Evolutionary conservation across 2,329 filamentous ascomycete species (phyloP).

Genomic region (Claviceps quebecensis): DNA sequence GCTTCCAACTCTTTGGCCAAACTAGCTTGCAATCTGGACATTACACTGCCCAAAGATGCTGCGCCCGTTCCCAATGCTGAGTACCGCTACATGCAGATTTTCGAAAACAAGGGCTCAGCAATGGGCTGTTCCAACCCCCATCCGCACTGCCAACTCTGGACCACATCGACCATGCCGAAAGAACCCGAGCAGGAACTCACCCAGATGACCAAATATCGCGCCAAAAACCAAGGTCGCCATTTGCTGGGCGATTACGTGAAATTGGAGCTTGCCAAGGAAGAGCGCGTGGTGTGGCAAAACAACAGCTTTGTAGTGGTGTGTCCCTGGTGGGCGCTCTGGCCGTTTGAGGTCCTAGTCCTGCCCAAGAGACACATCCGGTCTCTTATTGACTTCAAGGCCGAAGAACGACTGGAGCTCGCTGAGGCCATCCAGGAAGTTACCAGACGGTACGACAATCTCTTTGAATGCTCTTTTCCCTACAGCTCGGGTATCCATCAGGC

Average conservation of each 20-base stretch:
- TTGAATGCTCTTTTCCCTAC: slow-evolving; percentile 93
- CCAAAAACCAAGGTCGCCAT: slow-evolving; percentile 57
- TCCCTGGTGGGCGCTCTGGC: slow-evolving; percentile 97
- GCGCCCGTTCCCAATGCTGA: slow-evolving; percentile 48
- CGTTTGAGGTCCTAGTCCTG: slow-evolving; percentile 86
- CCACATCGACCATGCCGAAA: slow-evolving; percentile 78
- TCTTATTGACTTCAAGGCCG: slow-evolving; percentile 62
- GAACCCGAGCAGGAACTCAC: slow-evolving; percentile 69
- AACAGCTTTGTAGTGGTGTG: slow-evolving; percentile 72
- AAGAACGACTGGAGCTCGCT: slow-evolving; percentile 61
- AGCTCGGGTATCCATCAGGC: slow-evolving; percentile 95
- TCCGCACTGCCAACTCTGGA: slow-evolving; percentile 94
- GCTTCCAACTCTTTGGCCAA: slow-evolving; percentile 49
- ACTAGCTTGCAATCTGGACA: slow-evolving; percentile 23
- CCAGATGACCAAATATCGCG: slow-evolving; percentile 66
- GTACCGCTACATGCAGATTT: slow-evolving; percentile 97
- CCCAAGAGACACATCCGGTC: slow-evolving; percentile 73
- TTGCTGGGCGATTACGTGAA: slow-evolving; percentile 77
- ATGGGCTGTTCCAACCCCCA: slow-evolving; percentile 99
- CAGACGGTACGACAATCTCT: slow-evolving; percentile 87
- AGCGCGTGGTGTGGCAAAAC: slow-evolving; percentile 84
- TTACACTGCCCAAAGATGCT: slow-evolving; percentile 23
- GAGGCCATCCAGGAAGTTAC: slow-evolving; percentile 81
- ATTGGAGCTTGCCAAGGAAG: slow-evolving; percentile 66
- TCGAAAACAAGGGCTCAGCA: slow-evolving; percentile 93